A percentile compares a stretch with the other conserved stretches of the same genome.
Conservation (phyloP, 805 yeast genomes). For the Schwanniomyces occidentalis region DNA sequence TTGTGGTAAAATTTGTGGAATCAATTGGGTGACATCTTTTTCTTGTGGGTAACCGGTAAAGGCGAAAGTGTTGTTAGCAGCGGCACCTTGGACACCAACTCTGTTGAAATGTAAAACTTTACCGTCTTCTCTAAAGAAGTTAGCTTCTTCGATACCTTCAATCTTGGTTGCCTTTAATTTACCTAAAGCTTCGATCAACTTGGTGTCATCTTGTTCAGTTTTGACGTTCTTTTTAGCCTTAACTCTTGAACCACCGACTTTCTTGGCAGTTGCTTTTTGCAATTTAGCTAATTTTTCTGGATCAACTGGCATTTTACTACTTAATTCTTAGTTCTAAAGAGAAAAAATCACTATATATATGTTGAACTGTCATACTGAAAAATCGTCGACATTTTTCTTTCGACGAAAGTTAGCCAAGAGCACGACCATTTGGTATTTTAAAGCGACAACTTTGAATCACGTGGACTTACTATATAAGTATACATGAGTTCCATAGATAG, state of each 20-base stretch:
- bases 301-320: conserved; percentile 72
- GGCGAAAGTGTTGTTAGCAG: conserved; percentile 87
- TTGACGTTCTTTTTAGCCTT: conserved; percentile 77
- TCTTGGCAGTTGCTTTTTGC: conserved; percentile 78
- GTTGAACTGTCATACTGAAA: no score
- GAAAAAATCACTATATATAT: no score
- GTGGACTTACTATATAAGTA: no score
- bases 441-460: no score
- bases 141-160: conserved; percentile 93
- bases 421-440: no score
- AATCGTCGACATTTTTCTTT: conserved; percentile 16
- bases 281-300: conserved; percentile 93
- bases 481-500: no score
- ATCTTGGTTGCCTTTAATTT: conserved; percentile 87
- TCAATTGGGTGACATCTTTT: conserved; percentile 86
- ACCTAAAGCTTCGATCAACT: conserved; percentile 83
- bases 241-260: conserved; percentile 86
- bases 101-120: conserved; percentile 93
- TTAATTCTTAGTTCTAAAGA: no score
- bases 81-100: conserved; percentile 94
- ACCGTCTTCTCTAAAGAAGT: conserved; percentile 96
- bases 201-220: conserved; percentile 84
- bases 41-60: conserved; percentile 95
- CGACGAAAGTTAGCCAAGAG: no score
- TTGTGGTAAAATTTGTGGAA: conserved; percentile 93